Evolutionary conservation across 164 flowering plant species (phyloP).

Genomic region (Magnolia kwangsiensis): DNA sequence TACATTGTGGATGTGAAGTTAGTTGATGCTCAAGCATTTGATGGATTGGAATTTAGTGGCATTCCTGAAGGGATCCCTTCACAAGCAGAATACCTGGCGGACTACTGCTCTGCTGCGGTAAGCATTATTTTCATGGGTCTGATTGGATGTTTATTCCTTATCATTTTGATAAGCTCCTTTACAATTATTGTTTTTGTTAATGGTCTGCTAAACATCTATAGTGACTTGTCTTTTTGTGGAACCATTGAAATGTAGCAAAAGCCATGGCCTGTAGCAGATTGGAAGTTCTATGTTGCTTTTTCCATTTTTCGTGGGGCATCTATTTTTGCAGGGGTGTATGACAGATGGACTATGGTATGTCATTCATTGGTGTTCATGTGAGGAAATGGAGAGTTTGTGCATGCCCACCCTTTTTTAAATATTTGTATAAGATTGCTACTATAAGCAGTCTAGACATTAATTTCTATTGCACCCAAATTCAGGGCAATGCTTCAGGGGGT

Average conservation of each 20-base stretch:
- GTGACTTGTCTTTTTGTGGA: background rate
- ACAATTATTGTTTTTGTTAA: background rate
- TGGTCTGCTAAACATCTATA: background rate
- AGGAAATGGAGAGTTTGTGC: background rate
- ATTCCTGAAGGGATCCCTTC: slow-evolving; percentile 88
- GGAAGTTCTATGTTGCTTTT: slow-evolving; percentile 92
- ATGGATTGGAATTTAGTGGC: slow-evolving; percentile 61
- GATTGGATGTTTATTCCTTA: background rate
- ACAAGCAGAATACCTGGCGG: slow-evolving; percentile 62
- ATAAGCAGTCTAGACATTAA: background rate
- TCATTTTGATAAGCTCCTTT: background rate
- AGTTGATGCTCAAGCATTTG: slow-evolving; percentile 24
- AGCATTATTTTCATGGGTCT: slow-evolving; percentile 19
- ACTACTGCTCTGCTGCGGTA: slow-evolving; percentile 83
- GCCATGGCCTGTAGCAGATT: slow-evolving; percentile 74
- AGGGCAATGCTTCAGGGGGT: slow-evolving; percentile 99
- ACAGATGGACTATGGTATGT: slow-evolving; percentile 75
- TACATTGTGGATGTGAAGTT: slow-evolving; percentile 44
- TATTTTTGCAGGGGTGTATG: slow-evolving; percentile 58
- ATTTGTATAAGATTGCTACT: background rate
- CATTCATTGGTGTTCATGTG: background rate
- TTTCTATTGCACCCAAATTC: slow-evolving; percentile 8
- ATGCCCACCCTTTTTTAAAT: background rate
- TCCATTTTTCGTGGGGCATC: slow-evolving; percentile 75
- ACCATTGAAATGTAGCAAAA: slow-evolving; percentile 43